Conservation (phyloP, 495 filamentous ascomycete species). For the Aspergillus egyptiacus region DNA sequence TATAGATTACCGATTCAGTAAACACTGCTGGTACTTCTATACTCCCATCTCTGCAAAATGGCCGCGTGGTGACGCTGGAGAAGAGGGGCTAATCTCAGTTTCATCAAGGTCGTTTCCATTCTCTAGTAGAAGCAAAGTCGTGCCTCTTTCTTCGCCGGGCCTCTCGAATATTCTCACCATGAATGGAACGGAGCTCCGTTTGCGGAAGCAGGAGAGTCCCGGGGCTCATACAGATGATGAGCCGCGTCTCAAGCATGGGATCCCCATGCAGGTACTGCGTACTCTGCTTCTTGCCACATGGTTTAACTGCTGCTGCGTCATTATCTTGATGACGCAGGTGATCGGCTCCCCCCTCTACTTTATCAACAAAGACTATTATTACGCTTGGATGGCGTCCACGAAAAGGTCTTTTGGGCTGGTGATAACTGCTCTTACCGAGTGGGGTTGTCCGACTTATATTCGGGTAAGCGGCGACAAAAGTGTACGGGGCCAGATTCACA, state of each 20-base stretch:
- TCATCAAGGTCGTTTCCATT: not conserved
- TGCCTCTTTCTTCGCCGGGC: not conserved
- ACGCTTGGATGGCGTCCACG: slow-evolving; percentile 59
- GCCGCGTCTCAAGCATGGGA: slow-evolving; percentile 60
- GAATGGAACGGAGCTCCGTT: slow-evolving; percentile 38
- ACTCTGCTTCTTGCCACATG: slow-evolving; percentile 59
- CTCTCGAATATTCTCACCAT: slow-evolving; percentile 18
- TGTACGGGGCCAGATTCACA: slow-evolving; percentile 51
- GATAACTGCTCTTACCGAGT: slow-evolving; percentile 55
- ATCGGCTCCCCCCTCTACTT: slow-evolving; percentile 55
- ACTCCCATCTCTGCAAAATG: not conserved
- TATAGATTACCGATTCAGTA: slow-evolving; percentile 4
- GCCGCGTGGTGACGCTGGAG: slow-evolving; percentile 1
- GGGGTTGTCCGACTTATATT: slow-evolving; percentile 55
- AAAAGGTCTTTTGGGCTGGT: slow-evolving; percentile 59
- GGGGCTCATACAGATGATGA: slow-evolving; percentile 25
- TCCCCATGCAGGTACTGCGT: slow-evolving; percentile 57
- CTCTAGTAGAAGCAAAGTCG: not conserved
- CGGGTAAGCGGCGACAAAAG: slow-evolving; percentile 57
- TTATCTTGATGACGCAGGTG: slow-evolving; percentile 50
- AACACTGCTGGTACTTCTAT: slow-evolving; percentile 9
- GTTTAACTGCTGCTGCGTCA: slow-evolving; percentile 51
- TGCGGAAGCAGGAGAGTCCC: slow-evolving; percentile 27
- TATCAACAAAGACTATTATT: slow-evolving; percentile 53
- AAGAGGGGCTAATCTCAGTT: not conserved